Base-by-base conservation (phyloP, 441 rosid genomes). In the Omphalea diandra region DNA sequence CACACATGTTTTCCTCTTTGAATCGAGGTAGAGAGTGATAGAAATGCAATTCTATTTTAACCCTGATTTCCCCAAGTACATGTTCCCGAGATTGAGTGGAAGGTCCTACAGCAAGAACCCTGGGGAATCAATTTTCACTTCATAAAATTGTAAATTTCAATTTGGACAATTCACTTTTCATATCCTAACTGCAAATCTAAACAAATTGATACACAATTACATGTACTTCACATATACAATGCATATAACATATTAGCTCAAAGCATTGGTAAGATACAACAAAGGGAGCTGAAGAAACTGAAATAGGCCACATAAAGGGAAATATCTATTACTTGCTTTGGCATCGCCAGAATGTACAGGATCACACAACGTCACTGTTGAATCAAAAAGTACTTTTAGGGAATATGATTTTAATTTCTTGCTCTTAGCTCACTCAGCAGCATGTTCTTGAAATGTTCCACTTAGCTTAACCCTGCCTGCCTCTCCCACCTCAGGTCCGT, bases 401-500 rank as follows among this genome's bases (percentile, higher is more conserved):
- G 18, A 18, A 63, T 52, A 40, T 38, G 53, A 71, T 36, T 40
- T 20, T n/a, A n/a, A n/a, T n/a, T n/a, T n/a, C n/a, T n/a, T n/a
- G n/a, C n/a, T n/a, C n/a, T n/a, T n/a, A n/a, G n/a, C n/a, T n/a
- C n/a, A n/a, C 18, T 20, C 40, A 4, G 24, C 9, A 18, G 3
- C 22, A 18, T 50, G 31, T 49, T 35, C 26, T 47, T 10, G 20
- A 58, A 10, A 44, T 31, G 4, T 69, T 70, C 55, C 63, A 64
- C 49, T 47, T 80, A 90, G 77, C 76, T 71, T 64, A 75, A 67
- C 17, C 89, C 87, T 47, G 64, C 67, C 38, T 73, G 85, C 81
- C 87, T 86, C 84, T 88, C 97, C 97, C 98, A 91, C 33, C 58
- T 71, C 60, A 91, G 76, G 83, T 91, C 98, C 29, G 84, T 74